Conservation (phyloP, 2,329 filamentous ascomycete species). For the Bipolaris gigantea region DNA sequence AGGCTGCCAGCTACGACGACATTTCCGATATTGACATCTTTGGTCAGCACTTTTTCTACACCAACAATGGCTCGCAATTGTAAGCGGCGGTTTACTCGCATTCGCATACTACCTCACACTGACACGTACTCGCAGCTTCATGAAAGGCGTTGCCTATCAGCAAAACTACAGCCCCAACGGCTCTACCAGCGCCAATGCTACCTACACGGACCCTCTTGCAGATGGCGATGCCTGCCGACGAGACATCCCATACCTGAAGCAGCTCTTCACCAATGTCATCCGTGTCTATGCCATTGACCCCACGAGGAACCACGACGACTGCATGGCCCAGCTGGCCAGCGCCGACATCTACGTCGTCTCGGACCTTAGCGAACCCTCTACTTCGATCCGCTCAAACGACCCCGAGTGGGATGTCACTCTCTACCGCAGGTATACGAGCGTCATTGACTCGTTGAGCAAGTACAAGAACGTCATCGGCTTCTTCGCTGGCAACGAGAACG, state of each 20-base stretch:
- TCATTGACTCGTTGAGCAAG: conserved; percentile 76
- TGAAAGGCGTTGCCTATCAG: conserved; percentile 95
- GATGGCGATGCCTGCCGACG: conserved; percentile 72
- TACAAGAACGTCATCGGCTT: conserved; percentile 95
- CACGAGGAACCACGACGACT: conserved; percentile 72
- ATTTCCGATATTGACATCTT: conserved; percentile 46
- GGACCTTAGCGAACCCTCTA: conserved; percentile 62
- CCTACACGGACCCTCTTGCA: conserved; percentile 82
- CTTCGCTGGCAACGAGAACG: conserved; percentile 98
- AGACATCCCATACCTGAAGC: conserved; percentile 78
- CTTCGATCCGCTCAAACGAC: conserved; percentile 80
- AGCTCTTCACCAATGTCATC: conserved; percentile 81
- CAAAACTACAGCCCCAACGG: conserved; percentile 47
- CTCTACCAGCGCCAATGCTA: conserved; percentile 40
- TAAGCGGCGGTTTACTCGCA: conserved; percentile 11
- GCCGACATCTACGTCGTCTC: conserved; percentile 95
- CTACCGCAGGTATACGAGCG: conserved; percentile 77
- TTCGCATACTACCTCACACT: background rate
- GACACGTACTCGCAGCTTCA: conserved; percentile 59
- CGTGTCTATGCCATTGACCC: conserved; percentile 94
- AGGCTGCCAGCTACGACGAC: conserved; percentile 36
- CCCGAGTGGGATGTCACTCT: conserved; percentile 79
- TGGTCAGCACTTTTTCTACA: conserved; percentile 88
- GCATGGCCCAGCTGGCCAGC: conserved; percentile 80
- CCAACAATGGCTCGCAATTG: conserved; percentile 76